These are phyloP conservation scores for Artemisia tridentata DNA, from an alignment of 129 eudicot genomes.

Conservation along the genomic window DNA sequence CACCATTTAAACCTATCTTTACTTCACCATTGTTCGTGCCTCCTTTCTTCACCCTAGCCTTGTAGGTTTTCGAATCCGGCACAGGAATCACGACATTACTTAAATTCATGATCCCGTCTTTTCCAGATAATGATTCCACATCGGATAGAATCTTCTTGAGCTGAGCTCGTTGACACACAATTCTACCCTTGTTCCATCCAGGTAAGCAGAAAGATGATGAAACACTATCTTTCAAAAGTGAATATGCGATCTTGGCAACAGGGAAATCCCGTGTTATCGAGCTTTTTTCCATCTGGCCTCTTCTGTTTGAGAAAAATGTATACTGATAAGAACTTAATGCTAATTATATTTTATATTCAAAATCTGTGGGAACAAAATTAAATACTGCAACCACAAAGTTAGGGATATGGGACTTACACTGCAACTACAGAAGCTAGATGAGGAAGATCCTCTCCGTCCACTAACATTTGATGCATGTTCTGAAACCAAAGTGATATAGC, in stretches of 20 bases:
- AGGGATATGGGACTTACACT: slow-evolving; percentile 55
- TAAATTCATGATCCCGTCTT: slow-evolving; percentile 36
- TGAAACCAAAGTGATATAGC: slow-evolving; percentile 86
- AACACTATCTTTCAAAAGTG: slow-evolving; percentile 60
- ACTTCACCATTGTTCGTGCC: slow-evolving; percentile 31
- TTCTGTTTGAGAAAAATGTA: slow-evolving; percentile 49
- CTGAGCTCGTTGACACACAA: slow-evolving; percentile 75
- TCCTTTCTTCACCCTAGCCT: slow-evolving; percentile 27
- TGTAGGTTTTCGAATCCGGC: slow-evolving; percentile 33
- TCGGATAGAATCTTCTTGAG: slow-evolving; percentile 58
- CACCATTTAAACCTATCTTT: slow-evolving; percentile 36
- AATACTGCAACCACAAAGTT: neutral
- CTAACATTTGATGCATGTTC: slow-evolving; percentile 49
- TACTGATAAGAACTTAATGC: neutral
- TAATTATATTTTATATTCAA: neutral
- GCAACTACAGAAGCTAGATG: slow-evolving; percentile 79
- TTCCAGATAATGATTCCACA: slow-evolving; percentile 36
- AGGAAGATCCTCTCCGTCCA: slow-evolving; percentile 68
- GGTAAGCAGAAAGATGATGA: slow-evolving; percentile 78
- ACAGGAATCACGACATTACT: slow-evolving; percentile 54
- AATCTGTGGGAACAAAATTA: slow-evolving; percentile 2
- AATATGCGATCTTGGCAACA: slow-evolving; percentile 65
- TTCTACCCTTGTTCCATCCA: slow-evolving; percentile 98
- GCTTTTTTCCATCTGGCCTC: slow-evolving; percentile 95
- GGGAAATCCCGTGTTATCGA: slow-evolving; percentile 80